Percentiles rank a stretch among this genome's conserved stretches.
These are phyloP conservation scores for Gliomastix tumulicola DNA, from an alignment of 2,329 filamentous ascomycete genomes.

Conservation along the genomic window DNA sequence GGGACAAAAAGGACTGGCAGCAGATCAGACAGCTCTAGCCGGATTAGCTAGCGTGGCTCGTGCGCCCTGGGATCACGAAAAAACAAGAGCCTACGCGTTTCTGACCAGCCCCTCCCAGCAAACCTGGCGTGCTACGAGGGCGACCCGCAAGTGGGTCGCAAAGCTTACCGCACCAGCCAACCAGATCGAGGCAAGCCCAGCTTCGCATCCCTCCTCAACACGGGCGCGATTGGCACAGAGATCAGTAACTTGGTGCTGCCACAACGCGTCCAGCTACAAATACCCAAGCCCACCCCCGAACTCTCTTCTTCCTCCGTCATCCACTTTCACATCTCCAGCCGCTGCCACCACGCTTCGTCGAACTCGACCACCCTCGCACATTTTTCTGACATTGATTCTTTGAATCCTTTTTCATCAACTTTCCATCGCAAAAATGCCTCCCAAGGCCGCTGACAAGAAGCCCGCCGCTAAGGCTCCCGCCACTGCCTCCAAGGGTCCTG, in stretches of 20 bases:
- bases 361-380: conserved; percentile 10
- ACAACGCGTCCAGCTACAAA: conserved; percentile 55
- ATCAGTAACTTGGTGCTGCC: conserved; percentile 51
- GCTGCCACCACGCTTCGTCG: conserved; percentile 11
- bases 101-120: too few relatives aligned
- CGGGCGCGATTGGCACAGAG: conserved; percentile 15
- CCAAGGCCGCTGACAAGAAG: conserved; percentile 98
- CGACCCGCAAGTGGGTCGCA: too few relatives aligned
- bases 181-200: too few relatives aligned
- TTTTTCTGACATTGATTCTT: neutral
- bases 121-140: too few relatives aligned
- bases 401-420: conserved; percentile 7
- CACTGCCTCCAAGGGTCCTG: conserved; percentile 60
- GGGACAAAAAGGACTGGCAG: too few relatives aligned
- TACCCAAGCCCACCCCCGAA: conserved; percentile 45
- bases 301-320: conserved; percentile 35
- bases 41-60: too few relatives aligned
- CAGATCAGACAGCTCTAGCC: too few relatives aligned
- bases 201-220: too few relatives aligned
- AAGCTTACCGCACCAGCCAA: too few relatives aligned
- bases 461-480: conserved; percentile 94
- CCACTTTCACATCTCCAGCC: conserved; percentile 31
- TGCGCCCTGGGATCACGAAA: too few relatives aligned
- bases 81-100: too few relatives aligned
- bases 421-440: conserved; percentile 69